These are phyloP conservation scores for Eimeria sp. DNA, from an alignment of 169 alveolate genomes.

Conservation along the genomic window DNA sequence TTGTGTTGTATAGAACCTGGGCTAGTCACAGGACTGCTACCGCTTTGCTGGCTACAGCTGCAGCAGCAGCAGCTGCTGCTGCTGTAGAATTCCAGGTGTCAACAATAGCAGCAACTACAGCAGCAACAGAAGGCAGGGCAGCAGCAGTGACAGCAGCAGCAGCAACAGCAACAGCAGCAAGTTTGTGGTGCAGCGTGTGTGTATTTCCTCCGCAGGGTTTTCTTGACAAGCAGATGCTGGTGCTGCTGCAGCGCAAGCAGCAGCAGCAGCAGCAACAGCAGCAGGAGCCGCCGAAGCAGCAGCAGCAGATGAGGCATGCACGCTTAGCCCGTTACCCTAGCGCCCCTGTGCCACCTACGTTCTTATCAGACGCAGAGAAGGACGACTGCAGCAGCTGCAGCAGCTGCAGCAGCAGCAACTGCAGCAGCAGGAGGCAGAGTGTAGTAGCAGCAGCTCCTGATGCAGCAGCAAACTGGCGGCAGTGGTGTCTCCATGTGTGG, in stretches of 20 bases:
- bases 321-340: slow-evolving; percentile 20
- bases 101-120: neutral
- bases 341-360: neutral
- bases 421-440: slow-evolving; percentile 14
- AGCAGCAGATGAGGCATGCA: slow-evolving; percentile 2
- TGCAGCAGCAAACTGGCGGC: slow-evolving; percentile 1
- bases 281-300: no score
- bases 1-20: no score
- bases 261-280: no score
- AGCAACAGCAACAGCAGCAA: neutral
- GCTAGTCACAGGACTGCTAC: neutral
- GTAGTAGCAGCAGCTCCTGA: slow-evolving; percentile 13
- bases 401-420: slow-evolving; percentile 8
- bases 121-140: neutral
- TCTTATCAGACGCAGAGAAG: slow-evolving; percentile 5
- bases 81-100: no score
- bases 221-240: neutral
- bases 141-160: neutral
- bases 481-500: neutral
- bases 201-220: neutral
- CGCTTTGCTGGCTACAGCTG: neutral
- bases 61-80: no score
- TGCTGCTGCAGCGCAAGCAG: no score
- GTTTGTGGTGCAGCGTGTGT: neutral
- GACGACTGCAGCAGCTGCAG: slow-evolving; percentile 2